Percentiles rank a stretch among this genome's conserved stretches.
Evolutionary conservation across 352 stramenopile genomes (phyloP).

Genomic region (Phytopythium kandeliae): DNA sequence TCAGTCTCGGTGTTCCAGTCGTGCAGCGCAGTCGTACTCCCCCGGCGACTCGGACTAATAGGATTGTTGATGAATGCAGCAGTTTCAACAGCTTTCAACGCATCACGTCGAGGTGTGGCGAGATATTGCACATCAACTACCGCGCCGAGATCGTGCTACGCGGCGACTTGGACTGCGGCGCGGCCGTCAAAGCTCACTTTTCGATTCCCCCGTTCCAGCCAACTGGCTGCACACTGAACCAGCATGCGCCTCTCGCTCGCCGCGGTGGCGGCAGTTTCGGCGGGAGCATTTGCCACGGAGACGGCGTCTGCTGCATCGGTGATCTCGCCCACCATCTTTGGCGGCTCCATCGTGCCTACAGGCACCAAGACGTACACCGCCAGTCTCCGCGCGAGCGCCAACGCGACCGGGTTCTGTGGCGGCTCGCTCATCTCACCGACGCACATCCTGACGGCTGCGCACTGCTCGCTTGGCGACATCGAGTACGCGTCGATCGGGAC

Average conservation of each 20-base stretch:
- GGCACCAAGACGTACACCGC: slow-evolving; percentile 33
- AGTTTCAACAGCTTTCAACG: neutral
- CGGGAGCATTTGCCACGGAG: neutral
- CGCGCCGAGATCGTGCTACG: too few relatives aligned
- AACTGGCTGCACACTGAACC: too few relatives aligned
- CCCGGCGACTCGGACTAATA: too few relatives aligned
- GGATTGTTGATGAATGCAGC: neutral
- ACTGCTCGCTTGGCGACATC: slow-evolving; percentile 32
- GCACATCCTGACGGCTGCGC: slow-evolving; percentile 37
- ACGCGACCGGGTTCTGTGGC: slow-evolving; percentile 39
- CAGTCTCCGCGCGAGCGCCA: slow-evolving; percentile 16
- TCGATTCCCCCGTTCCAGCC: too few relatives aligned
- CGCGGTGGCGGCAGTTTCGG: neutral
- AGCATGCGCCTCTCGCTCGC: neutral
- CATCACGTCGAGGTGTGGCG: neutral
- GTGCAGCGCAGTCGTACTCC: too few relatives aligned
- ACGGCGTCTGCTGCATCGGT: neutral
- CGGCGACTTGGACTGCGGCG: too few relatives aligned
- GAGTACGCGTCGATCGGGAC: slow-evolving; percentile 46
- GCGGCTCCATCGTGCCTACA: slow-evolving; percentile 29
- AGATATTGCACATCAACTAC: neutral
- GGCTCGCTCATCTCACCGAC: slow-evolving; percentile 50
- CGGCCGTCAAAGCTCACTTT: slow-evolving; percentile 2
- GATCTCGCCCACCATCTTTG: slow-evolving; percentile 34
- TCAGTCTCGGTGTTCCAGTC: too few relatives aligned